phyloP scores from a whole-genome alignment of 129 eudicot genomes.

The Dittrichia graveolens region DNA sequence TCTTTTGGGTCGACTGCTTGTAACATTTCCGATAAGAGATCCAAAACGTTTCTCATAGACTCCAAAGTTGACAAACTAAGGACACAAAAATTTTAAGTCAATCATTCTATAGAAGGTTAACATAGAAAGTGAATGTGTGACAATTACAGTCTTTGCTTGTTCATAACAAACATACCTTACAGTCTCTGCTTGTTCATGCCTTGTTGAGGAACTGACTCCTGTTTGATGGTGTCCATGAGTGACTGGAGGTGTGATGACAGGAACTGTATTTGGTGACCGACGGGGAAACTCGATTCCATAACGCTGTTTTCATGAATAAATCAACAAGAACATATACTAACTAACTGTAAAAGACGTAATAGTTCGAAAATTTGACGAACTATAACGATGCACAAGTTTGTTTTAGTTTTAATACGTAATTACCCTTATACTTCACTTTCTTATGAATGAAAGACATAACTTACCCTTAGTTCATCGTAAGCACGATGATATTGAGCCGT shows the following conservation, averaged over 20 bases:
- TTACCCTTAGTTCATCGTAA: slow-evolving; percentile 85
- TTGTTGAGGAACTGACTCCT: slow-evolving; percentile 67
- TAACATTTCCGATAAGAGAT: slow-evolving; percentile 83
- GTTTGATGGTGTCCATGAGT: slow-evolving; percentile 55
- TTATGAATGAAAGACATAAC: background rate
- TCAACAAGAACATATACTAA: background rate
- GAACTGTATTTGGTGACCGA: slow-evolving; percentile 62
- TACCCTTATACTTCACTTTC: no score
- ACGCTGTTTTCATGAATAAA: slow-evolving; percentile 49
- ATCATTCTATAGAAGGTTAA: background rate
- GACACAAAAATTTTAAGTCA: background rate
- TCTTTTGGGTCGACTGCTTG: slow-evolving; percentile 76
- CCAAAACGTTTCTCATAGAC: slow-evolving; percentile 69
- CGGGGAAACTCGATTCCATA: slow-evolving; percentile 75
- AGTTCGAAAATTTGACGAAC: background rate
- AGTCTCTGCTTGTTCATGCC: slow-evolving; percentile 59
- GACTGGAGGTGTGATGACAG: slow-evolving; percentile 72
- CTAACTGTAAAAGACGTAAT: background rate
- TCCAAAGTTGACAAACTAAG: slow-evolving; percentile 64
- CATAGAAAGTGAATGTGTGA: background rate
- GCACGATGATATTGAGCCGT: slow-evolving; percentile 82
- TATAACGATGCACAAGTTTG: no score
- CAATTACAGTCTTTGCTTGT: no score
- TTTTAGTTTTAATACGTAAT: no score
- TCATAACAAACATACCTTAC: slow-evolving; percentile 54